phyloP scores from a whole-genome alignment of 345 rosid genomes.

The Euphorbia lathyris region DNA sequence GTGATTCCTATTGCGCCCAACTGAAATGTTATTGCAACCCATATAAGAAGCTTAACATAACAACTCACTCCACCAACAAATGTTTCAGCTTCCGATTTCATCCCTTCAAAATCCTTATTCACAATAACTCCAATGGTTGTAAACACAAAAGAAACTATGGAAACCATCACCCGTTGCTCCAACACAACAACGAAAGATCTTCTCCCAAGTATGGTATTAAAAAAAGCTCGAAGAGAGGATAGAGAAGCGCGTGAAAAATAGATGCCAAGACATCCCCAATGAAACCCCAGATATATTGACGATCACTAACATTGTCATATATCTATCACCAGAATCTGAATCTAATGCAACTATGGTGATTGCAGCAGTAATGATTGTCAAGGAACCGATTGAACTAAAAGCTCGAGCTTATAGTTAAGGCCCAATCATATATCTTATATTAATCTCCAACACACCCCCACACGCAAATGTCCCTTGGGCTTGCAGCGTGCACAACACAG shows the following conservation, averaged over 20 bases:
- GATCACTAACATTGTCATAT: slow-evolving; percentile 41
- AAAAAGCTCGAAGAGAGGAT: slow-evolving; percentile 74
- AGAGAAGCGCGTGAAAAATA: slow-evolving; percentile 76
- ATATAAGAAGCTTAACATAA: slow-evolving; percentile 49
- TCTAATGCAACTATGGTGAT: slow-evolving; percentile 70
- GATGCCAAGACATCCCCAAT: slow-evolving; percentile 85
- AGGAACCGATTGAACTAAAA: too few relatives aligned
- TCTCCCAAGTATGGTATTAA: slow-evolving; percentile 61
- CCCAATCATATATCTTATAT: too few relatives aligned
- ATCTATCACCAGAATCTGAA: slow-evolving; percentile 57
- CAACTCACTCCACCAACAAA: slow-evolving; percentile 20
- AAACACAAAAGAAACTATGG: slow-evolving; percentile 55
- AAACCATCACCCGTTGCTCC: slow-evolving; percentile 86
- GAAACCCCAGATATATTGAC: slow-evolving; percentile 66
- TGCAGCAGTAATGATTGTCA: slow-evolving; percentile 69
- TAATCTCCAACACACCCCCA: too few relatives aligned
- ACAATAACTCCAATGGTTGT: slow-evolving; percentile 56
- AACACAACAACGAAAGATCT: slow-evolving; percentile 79
- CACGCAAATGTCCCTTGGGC: too few relatives aligned
- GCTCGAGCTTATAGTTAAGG: too few relatives aligned
- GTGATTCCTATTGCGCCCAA: slow-evolving; percentile 70
- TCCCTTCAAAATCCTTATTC: slow-evolving; percentile 53
- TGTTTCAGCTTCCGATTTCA: slow-evolving; percentile 27
- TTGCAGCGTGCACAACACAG: too few relatives aligned
- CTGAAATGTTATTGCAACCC: slow-evolving; percentile 73